Conservation (phyloP, 2,329 filamentous ascomycete genomes). For the Aureobasidium lini region DNA sequence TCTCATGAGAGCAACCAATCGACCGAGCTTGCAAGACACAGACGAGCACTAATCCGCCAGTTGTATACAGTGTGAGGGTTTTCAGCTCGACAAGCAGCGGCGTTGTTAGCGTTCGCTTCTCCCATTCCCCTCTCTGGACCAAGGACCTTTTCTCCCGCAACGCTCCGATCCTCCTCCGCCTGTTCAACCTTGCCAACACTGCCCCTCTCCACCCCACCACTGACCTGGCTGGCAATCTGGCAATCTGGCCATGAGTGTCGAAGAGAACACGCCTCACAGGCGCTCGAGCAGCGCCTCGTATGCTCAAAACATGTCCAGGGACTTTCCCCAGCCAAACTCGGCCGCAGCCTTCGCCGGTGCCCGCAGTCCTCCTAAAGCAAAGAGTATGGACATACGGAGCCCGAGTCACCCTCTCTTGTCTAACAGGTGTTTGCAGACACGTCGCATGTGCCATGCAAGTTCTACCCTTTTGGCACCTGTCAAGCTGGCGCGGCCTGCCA, state of each 20-base stretch:
- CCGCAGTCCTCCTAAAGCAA: slow-evolving; percentile 43
- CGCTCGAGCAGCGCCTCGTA: slow-evolving; percentile 13
- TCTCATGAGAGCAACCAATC: neutral
- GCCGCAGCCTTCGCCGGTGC: slow-evolving; percentile 21
- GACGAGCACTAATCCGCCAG: neutral
- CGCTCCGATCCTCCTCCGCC: slow-evolving; percentile 7
- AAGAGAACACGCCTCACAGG: slow-evolving; percentile 14
- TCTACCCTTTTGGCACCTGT: slow-evolving; percentile 93
- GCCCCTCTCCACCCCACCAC: slow-evolving; percentile 33
- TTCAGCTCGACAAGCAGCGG: neutral
- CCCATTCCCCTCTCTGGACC: neutral
- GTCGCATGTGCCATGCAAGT: slow-evolving; percentile 97
- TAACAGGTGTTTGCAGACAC: slow-evolving; percentile 56
- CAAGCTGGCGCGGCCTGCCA: slow-evolving; percentile 94
- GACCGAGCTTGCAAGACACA: neutral
- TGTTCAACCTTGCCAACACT: neutral
- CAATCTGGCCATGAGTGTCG: slow-evolving; percentile 7
- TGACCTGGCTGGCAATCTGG: neutral
- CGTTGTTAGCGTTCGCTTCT: slow-evolving; percentile 5
- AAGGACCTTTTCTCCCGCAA: slow-evolving; percentile 6
- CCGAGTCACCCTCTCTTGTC: slow-evolving; percentile 13
- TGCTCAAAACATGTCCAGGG: slow-evolving; percentile 1
- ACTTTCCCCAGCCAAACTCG: slow-evolving; percentile 8
- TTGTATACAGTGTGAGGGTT: slow-evolving; percentile 3
- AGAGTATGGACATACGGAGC: slow-evolving; percentile 30